Conservation (phyloP, 495 filamentous ascomycete species). For the Penicillium cosmopolitanum region DNA sequence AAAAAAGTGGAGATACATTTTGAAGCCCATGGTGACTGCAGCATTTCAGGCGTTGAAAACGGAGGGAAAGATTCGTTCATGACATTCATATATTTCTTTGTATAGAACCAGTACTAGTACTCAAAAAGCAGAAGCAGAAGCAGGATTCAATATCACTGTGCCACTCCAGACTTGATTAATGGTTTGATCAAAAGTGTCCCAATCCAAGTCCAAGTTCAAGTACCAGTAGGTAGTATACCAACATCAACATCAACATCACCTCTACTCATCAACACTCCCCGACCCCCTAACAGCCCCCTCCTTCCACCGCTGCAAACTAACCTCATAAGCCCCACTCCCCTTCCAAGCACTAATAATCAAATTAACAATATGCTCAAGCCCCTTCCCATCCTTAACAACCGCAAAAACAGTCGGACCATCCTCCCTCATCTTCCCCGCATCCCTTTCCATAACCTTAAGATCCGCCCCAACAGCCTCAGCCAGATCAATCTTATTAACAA, state of each 20-base stretch:
- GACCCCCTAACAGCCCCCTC: slow-evolving; percentile 52
- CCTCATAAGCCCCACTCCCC: slow-evolving; percentile 73
- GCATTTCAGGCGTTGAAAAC: slow-evolving; percentile 39
- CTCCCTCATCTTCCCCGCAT: slow-evolving; percentile 92
- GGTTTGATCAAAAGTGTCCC: too few species aligned
- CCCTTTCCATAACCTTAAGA: slow-evolving; percentile 90
- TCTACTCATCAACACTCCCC: slow-evolving; percentile 44
- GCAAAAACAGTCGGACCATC: slow-evolving; percentile 97
- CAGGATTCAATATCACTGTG: slow-evolving; percentile 9
- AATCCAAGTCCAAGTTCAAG: too few species aligned
- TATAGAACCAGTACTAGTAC: slow-evolving; percentile 23
- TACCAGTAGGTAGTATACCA: too few species aligned
- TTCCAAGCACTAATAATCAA: slow-evolving; percentile 93
- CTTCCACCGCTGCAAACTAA: slow-evolving; percentile 56
- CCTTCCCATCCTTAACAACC: slow-evolving; percentile 89
- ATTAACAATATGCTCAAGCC: slow-evolving; percentile 80
- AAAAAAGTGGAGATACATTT: slow-evolving; percentile 27
- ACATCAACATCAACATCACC: slow-evolving; percentile 2
- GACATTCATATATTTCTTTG: slow-evolving; percentile 13
- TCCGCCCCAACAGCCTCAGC: slow-evolving; percentile 92
- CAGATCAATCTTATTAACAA: slow-evolving; percentile 96
- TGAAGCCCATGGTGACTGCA: slow-evolving; percentile 24
- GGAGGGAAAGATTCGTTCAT: slow-evolving; percentile 14
- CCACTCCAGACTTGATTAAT: slow-evolving; percentile 1
- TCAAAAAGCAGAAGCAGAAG: slow-evolving; percentile 22